These are phyloP conservation scores for Sphagnum contortum DNA, from an alignment of 225 moss, liverwort and hornwort genomes.

Conservation along the genomic window DNA sequence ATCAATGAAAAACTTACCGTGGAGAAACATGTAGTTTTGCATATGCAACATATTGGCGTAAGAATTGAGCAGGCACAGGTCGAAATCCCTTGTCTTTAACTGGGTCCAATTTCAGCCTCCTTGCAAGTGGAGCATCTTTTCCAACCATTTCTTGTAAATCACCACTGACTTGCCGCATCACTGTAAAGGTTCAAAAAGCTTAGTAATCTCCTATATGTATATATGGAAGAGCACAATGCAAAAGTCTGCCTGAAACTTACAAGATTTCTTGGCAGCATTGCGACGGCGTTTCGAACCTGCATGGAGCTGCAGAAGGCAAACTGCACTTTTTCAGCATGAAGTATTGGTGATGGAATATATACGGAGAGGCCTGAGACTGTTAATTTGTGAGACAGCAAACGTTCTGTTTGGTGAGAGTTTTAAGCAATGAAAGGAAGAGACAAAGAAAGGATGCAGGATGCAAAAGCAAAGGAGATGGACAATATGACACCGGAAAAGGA, in stretches of 20 bases:
- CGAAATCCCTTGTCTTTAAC: slow-evolving; percentile 56
- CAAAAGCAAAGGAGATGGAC: no score
- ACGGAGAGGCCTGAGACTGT: not conserved
- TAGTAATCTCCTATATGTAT: not conserved
- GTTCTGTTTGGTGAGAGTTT: not conserved
- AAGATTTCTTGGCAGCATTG: slow-evolving; percentile 55
- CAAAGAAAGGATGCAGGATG: slow-evolving; percentile 9
- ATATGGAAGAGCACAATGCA: not conserved
- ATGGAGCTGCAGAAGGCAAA: slow-evolving; percentile 58
- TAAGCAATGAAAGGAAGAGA: slow-evolving; percentile 6
- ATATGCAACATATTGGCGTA: slow-evolving; percentile 90
- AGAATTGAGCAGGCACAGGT: slow-evolving; percentile 72
- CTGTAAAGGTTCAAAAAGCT: slow-evolving; percentile 19
- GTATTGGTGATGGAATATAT: no score
- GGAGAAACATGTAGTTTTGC: slow-evolving; percentile 80
- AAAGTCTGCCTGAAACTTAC: slow-evolving; percentile 25
- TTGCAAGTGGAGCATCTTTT: slow-evolving; percentile 47
- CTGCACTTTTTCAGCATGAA: no score
- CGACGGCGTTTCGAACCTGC: slow-evolving; percentile 86
- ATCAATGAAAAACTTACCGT: slow-evolving; percentile 30
- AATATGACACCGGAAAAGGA: no score
- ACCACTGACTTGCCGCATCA: slow-evolving; percentile 37
- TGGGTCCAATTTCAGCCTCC: slow-evolving; percentile 72
- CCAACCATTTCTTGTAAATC: slow-evolving; percentile 45
- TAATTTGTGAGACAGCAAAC: not conserved